Conservation (phyloP, 257 asterid species). For the Scutellaria minor region DNA sequence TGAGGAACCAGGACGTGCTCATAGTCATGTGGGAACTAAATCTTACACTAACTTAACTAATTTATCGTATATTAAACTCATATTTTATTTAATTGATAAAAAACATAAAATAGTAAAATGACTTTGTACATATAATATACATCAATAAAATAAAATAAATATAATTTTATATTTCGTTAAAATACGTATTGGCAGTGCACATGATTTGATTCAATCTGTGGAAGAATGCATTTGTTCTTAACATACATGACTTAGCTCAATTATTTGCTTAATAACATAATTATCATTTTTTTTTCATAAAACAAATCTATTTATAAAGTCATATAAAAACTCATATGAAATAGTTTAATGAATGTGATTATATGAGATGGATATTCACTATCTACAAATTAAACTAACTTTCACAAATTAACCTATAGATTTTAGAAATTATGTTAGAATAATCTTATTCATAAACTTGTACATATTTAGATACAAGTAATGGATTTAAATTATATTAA, state of each 20-base stretch:
- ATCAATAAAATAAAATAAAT: too few species aligned
- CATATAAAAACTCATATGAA: too few species aligned
- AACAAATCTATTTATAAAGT: background rate
- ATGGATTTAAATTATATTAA: background rate
- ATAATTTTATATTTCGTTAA: background rate
- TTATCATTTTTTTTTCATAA: background rate
- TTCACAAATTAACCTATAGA: too few species aligned
- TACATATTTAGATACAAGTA: background rate
- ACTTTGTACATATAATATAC: too few species aligned
- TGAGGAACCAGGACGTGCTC: constrained; percentile 18
- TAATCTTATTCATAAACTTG: too few species aligned
- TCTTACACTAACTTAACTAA: background rate
- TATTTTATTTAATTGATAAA: too few species aligned
- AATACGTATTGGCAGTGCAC: constrained; percentile 24
- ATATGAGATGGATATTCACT: too few species aligned
- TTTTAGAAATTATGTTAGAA: too few species aligned
- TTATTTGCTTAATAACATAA: background rate
- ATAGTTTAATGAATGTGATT: too few species aligned
- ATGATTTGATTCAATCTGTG: constrained; percentile 25
- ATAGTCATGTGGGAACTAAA: background rate
- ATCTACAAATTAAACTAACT: too few species aligned
- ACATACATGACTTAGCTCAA: constrained; percentile 18
- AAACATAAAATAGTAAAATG: too few species aligned
- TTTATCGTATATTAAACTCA: background rate
- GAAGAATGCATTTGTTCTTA: constrained; percentile 27